Conservation (phyloP, 192 early-diverging fungal species). For the Pilaira anomala region DNA sequence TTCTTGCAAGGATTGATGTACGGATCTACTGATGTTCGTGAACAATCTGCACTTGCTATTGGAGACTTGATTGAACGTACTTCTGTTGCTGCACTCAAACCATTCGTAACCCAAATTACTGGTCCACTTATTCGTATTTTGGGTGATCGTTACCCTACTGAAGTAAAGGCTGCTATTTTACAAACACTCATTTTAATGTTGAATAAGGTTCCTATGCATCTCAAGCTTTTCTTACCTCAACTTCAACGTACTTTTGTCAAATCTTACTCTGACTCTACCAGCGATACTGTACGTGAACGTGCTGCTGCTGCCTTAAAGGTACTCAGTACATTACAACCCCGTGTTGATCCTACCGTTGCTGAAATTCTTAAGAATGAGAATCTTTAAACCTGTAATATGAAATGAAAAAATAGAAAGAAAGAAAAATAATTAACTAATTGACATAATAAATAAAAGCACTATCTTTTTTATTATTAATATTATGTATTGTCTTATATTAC, state of each 20-base stretch:
- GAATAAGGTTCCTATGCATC: conserved; percentile 76
- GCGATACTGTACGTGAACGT: conserved; percentile 68
- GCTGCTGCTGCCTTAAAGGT: conserved; percentile 71
- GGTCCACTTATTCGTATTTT: conserved; percentile 97
- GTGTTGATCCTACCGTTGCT: conserved; percentile 14
- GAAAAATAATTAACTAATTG: too few relatives aligned
- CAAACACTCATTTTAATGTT: conserved; percentile 78
- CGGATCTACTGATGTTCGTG: conserved; percentile 78
- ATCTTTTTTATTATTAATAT: too few relatives aligned
- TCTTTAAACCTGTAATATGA: conserved; percentile 2
- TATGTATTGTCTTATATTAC: too few relatives aligned
- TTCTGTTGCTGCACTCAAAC: conserved; percentile 70
- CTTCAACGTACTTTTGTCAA: conserved; percentile 97
- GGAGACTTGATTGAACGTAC: conserved; percentile 68
- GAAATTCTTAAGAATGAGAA: conserved; percentile 14
- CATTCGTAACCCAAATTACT: conserved; percentile 93
- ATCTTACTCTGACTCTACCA: conserved; percentile 72
- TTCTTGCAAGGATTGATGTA: conserved; percentile 93
- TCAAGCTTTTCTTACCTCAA: conserved; percentile 98
- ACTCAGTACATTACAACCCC: conserved; percentile 9
- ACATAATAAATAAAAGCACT: too few relatives aligned
- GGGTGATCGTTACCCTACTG: conserved; percentile 87
- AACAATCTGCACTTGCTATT: conserved; percentile 83
- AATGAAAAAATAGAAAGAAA: too few relatives aligned
- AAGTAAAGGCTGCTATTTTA: conserved; percentile 93